Percentiles rank a stretch among this genome's conserved stretches.
Conservation (phyloP, 2,329 filamentous ascomycete genomes). For the Pseudocercospora cruenta region DNA sequence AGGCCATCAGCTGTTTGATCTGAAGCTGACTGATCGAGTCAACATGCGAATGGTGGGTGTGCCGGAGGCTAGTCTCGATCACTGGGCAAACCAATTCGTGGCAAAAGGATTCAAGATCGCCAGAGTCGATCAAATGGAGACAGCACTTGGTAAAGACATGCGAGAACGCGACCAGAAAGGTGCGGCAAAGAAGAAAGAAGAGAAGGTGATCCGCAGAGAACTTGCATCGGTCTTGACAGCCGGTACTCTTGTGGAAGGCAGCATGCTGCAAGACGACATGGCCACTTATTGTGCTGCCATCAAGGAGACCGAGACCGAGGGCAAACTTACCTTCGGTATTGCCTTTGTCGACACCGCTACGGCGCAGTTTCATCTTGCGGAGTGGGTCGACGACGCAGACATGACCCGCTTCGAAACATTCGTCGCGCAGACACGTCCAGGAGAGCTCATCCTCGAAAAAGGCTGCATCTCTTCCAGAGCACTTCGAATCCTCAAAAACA, state of each 20-base stretch:
- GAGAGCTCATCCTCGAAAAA: slow-evolving; percentile 88
- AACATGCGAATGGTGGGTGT: slow-evolving; percentile 99
- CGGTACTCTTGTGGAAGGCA: slow-evolving; percentile 90
- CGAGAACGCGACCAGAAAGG: slow-evolving; percentile 74
- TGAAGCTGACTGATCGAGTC: slow-evolving; percentile 96
- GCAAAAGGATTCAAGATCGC: slow-evolving; percentile 98
- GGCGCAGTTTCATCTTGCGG: slow-evolving; percentile 89
- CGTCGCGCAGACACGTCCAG: slow-evolving; percentile 85
- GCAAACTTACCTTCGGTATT: slow-evolving; percentile 82
- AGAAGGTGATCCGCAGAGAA: slow-evolving; percentile 92
- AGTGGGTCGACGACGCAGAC: slow-evolving; percentile 89
- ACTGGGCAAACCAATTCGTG: slow-evolving; percentile 98
- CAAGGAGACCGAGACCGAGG: slow-evolving; percentile 71
- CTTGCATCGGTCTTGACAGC: slow-evolving; percentile 87
- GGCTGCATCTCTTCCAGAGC: slow-evolving; percentile 79
- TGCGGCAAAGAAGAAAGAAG: slow-evolving; percentile 66
- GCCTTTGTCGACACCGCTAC: slow-evolving; percentile 95
- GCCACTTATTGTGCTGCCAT: slow-evolving; percentile 94
- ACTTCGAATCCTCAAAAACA: slow-evolving; percentile 92
- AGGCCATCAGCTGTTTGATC: slow-evolving; percentile 92
- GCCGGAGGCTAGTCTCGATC: slow-evolving; percentile 89
- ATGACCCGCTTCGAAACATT: slow-evolving; percentile 97
- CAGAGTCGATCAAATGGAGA: slow-evolving; percentile 94
- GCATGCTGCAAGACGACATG: slow-evolving; percentile 98
- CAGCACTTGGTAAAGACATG: slow-evolving; percentile 96